Percentiles rank a stretch among this genome's conserved stretches.
phyloP scores from a whole-genome alignment of 805 yeast species.

The Sugiyamaella marilandica region DNA sequence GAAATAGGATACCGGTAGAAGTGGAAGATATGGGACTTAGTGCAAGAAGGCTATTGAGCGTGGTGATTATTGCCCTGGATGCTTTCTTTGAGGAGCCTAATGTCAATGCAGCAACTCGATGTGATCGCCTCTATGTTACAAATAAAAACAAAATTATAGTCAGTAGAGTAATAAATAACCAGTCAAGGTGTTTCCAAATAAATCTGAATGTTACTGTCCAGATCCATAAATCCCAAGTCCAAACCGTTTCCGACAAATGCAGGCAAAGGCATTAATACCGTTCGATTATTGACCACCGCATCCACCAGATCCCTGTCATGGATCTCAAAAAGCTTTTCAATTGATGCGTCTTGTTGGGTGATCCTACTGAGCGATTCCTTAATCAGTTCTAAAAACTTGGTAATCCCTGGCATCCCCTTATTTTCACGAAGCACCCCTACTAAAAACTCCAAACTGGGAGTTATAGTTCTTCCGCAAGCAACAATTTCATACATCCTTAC shows the following conservation, averaged over 20 bases:
- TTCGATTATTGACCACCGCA: neutral
- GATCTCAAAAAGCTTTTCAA: constrained; percentile 1
- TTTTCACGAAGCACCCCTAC: neutral
- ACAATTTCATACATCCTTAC: constrained; percentile 7
- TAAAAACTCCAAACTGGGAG: constrained; percentile 8
- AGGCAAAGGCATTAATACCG: constrained; percentile 1
- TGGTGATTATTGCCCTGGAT: too few species aligned
- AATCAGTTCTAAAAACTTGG: constrained; percentile 4
- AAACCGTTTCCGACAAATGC: constrained; percentile 1
- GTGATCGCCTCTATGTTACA: too few species aligned
- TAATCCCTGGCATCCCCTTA: constrained; percentile 2
- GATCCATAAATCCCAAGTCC: constrained; percentile 3
- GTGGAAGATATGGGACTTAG: too few species aligned
- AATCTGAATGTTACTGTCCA: constrained; percentile 6
- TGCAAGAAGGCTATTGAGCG: too few species aligned
- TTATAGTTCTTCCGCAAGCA: neutral
- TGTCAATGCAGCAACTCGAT: too few species aligned
- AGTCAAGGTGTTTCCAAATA: neutral
- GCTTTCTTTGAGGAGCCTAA: too few species aligned
- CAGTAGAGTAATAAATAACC: neutral
- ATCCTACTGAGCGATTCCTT: neutral
- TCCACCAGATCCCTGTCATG: constrained; percentile 5
- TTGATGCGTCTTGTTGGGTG: neutral
- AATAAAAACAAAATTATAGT: too few species aligned
- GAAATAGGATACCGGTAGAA: too few species aligned